These are phyloP conservation scores for Theobroma grandiflorum DNA, from an alignment of 441 rosid genomes.

Conservation along the genomic window DNA sequence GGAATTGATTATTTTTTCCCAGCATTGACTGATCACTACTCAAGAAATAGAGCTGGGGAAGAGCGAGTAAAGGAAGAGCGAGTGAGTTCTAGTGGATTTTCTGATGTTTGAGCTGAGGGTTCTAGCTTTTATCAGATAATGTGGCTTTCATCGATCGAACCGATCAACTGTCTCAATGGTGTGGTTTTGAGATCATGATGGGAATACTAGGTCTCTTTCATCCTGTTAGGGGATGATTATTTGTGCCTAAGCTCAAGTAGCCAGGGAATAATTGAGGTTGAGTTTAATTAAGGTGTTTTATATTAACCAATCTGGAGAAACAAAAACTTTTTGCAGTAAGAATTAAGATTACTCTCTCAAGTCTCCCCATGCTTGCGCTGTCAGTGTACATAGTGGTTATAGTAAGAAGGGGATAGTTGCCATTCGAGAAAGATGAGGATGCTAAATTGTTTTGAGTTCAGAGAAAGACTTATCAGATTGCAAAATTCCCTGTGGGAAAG, in stretches of 20 bases:
- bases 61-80: not conserved
- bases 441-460: not conserved
- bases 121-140: not conserved
- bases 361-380: not conserved
- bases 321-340: not conserved
- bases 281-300: not conserved
- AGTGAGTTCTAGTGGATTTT: not conserved
- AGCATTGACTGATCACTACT: not conserved
- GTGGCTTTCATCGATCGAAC: not conserved
- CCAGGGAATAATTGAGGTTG: not conserved
- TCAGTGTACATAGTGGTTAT: not conserved
- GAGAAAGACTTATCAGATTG: not conserved
- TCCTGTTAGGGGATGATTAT: not conserved
- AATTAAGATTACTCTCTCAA: not conserved
- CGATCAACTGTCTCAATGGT: not conserved
- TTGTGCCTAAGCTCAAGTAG: slow-evolving; percentile 1
- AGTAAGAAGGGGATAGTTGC: not conserved
- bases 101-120: not conserved
- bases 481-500: slow-evolving; percentile 1
- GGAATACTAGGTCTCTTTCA: not conserved
- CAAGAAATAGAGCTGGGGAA: not conserved
- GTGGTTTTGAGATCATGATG: not conserved
- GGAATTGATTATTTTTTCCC: not conserved
- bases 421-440: not conserved
- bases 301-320: not conserved